These are phyloP conservation scores for Fraxinus angustifolia DNA, from an alignment of 305 asterid species.

Conservation along the genomic window DNA sequence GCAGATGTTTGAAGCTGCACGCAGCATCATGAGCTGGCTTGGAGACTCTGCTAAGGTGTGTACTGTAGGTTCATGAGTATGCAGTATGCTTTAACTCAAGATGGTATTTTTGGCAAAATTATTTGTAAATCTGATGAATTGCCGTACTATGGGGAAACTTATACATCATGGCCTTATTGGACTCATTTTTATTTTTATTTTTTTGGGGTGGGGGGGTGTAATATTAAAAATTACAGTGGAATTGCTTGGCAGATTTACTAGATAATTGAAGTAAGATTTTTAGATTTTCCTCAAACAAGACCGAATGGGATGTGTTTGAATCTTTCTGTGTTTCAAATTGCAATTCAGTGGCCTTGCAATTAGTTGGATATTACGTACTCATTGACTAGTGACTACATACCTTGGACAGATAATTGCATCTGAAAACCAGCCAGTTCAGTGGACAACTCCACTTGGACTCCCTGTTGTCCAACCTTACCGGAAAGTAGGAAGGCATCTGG, in stretches of 20 bases:
- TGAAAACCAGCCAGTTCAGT: constrained; percentile 77
- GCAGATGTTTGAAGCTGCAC: constrained; percentile 80
- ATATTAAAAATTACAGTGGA: neutral
- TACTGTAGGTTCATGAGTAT: constrained; percentile 15
- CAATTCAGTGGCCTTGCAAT: neutral
- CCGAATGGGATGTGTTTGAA: neutral
- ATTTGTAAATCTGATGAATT: neutral
- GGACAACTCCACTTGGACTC: constrained; percentile 99
- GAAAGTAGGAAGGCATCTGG: constrained; percentile 60
- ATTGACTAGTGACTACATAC: constrained; percentile 28
- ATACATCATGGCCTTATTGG: neutral
- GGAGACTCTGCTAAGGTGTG: constrained; percentile 84
- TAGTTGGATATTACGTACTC: constrained; percentile 17
- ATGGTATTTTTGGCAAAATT: neutral
- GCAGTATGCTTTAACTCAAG: neutral
- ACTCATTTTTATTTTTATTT: neutral
- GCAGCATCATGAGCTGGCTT: constrained; percentile 81
- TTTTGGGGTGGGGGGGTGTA: neutral
- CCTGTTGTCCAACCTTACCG: constrained; percentile 99
- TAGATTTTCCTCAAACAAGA: neutral
- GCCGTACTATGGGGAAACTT: neutral
- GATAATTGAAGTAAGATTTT: neutral
- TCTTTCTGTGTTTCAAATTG: constrained; percentile 1
- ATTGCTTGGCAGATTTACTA: neutral
- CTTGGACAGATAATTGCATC: constrained; percentile 75